Evolutionary conservation across 1,284 basidiomycete species (phyloP), one percentile per base, ranked within the genome.

Genomic region (Puccinia hordei): DNA sequence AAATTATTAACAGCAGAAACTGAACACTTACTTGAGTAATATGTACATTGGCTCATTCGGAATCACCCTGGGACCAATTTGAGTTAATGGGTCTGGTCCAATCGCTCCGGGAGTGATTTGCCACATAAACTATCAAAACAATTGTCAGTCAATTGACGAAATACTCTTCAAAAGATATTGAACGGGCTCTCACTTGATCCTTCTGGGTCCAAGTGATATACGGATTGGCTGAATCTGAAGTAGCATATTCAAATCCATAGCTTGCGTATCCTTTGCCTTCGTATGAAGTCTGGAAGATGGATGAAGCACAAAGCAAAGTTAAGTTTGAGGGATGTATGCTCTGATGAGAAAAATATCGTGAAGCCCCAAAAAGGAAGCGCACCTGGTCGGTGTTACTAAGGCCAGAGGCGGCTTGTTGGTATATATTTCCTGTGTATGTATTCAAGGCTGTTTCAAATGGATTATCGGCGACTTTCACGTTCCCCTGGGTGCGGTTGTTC

Each of bases 31-130:
- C 65, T 69, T 69, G 27, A 71, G 53, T 12, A 63, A 22, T 65
- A 57, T 53, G 82, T 78, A 83, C 83, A 44, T 27, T 1, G 93
- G 93, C 85, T 95, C 94, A 83, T 92, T 90, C 0, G 94, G 90
- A 55, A 98, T 88, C 5, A 91, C 89, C 61, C 95, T 88, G 53
- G 89, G 88, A 1, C 90, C 87, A 74, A 96, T 93, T 82, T 93
- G 87, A 19, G 90, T 90, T 0, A 83, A 81, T 0, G 86, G 71
- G 84, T 95, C 91, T 1, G 91, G 89, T 5, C 87, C 90, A 86
- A 95, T 89, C 4, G 92, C 94, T 53, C 87, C 86, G n/a, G 89
- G 88, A 53, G 90, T 89, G 75, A 98, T 83, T 2, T 90, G 92
- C 93, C 93, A 98, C 44, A 90, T 89, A 88, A 86, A 83, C 89